Base-by-base conservation (phyloP, 306 rosid species). In the Pachyrhizus erosus region DNA sequence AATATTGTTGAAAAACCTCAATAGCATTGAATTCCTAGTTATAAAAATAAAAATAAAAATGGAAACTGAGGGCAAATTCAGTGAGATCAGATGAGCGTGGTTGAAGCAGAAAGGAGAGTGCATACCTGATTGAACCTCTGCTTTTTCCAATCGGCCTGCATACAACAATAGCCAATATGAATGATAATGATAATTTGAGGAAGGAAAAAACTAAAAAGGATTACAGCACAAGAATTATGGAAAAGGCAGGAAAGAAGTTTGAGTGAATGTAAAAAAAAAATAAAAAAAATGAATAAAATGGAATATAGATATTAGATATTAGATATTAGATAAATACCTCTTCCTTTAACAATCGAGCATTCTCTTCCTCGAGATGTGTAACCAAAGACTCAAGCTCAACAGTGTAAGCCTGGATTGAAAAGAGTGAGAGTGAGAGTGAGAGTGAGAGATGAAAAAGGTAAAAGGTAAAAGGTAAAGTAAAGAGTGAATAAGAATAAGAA, bases 321-420 rank as follows among this genome's bases (percentile, higher is more conserved):
- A n/a, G n/a, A n/a, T n/a, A n/a, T n/a, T n/a, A n/a, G n/a, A n/a
- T n/a, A n/a, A n/a, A n/a, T n/a, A n/a, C 42, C 98, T 88, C 87
- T 82, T 90, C 91, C 65, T 76, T 80, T 43, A 84, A 14, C 8
- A 94, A 83, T 51, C 61, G 79, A 20, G 90, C 90, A 81, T 92
- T 88, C 86, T 92, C 98, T 77, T 87, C 88, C 90, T 90, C 95
- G 39, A 94, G 83, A 21, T 82, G 88, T 40, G 85, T 78, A 66
- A 94, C 95, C 78, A 90, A 73, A 82, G 90, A 42, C 80, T 94
- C 98, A 5, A 94, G 91, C 88, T 94, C 97, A 61, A 87, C 79
- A 0, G 97, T 92, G 84, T 92, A 92, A 79, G 97, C 97, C 97
- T 93, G 58, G 21, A 85, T n/a, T n/a, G n/a, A n/a, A n/a, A n/a